Evolutionary conservation across 441 rosid genomes (phyloP), one percentile per base, ranked within the genome.

Genomic region (Breynia disticha): DNA sequence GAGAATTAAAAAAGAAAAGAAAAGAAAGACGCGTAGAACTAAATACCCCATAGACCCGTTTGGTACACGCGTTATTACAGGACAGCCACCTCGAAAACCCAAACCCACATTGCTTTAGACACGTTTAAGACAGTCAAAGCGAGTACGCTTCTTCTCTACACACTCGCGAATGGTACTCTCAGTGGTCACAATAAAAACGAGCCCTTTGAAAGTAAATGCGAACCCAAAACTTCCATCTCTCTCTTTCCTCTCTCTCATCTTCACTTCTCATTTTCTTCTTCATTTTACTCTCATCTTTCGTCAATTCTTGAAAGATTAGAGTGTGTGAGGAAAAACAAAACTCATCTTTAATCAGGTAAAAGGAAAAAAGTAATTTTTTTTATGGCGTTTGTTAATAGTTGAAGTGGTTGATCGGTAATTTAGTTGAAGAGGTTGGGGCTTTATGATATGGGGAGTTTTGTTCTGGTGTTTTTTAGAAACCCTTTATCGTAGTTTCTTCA

Each of bases 171-270:
- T 68, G 54, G 50, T 20, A 49, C 57, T 54, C 41, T 47, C 41
- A 43, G 35, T 28, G 62, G 55, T 60, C 72, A 20, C 61, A 68
- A 63, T 60, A 66, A 68, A 71, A 71, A 65, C 56, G 67, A 62
- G 76, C 55, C 67, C 37, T 61, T 55, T 37, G 72, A 65, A 63
- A 63, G 66, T 46, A 62, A 70, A 61, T 47, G 51, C 22, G 66
- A 65, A 68, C 64, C 66, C 65, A 46, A 52, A 67, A 66, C 76
- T 58, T 72, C 67, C 51, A 52, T 15, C 65, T 54, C 12, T 48
- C 41, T 39, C 43, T 39, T 13, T 39, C 43, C 12, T 39, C 43
- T 39, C 43, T 14, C 14, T 51, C 56, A 39, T 44, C 54, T 41
- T 38, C 43, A 16, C 7, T 46, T 28, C 43, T 41, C 46, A 21